These are phyloP conservation scores for Chlorokybus atmophyticus DNA, from an alignment of 139 green algal genomes.

Conservation along the genomic window DNA sequence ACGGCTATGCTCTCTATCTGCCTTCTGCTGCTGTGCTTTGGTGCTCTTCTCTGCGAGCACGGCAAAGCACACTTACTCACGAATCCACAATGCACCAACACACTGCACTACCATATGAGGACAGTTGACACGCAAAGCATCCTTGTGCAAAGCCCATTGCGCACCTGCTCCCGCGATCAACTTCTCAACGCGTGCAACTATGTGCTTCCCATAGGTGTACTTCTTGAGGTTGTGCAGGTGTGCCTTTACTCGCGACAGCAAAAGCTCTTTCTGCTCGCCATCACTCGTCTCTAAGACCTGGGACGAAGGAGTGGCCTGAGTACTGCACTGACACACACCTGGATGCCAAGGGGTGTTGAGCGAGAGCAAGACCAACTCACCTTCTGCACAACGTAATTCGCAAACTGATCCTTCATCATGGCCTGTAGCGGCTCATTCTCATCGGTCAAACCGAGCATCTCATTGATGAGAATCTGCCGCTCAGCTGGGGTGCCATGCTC, in stretches of 20 bases:
- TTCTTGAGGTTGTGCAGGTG: conserved; percentile 64
- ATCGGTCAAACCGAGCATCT: conserved; percentile 39
- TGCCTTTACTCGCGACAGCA: conserved; percentile 51
- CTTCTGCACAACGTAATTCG: conserved; percentile 45
- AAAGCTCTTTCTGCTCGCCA: conserved; percentile 48
- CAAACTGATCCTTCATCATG: conserved; percentile 80
- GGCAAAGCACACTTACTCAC: too few relatives aligned
- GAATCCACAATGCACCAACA: too few relatives aligned
- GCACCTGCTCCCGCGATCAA: too few relatives aligned
- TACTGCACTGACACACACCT: too few relatives aligned
- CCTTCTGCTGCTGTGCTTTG: too few relatives aligned
- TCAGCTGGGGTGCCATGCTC: conserved; percentile 41
- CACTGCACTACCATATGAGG: too few relatives aligned
- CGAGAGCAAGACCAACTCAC: too few relatives aligned
- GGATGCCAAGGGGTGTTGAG: too few relatives aligned
- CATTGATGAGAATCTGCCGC: conserved; percentile 46
- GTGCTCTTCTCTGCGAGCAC: too few relatives aligned
- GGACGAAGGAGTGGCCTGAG: background rate
- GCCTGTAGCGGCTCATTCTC: conserved; percentile 43
- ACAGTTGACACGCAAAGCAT: too few relatives aligned
- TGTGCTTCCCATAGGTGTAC: conserved; percentile 88
- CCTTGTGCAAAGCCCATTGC: too few relatives aligned
- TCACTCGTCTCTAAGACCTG: conserved; percentile 49
- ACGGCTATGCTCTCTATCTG: too few relatives aligned
- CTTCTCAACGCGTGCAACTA: conserved; percentile 72